These are phyloP conservation scores for Abelmoschus esculentus DNA, from an alignment of 345 rosid species.

Conservation along the genomic window DNA sequence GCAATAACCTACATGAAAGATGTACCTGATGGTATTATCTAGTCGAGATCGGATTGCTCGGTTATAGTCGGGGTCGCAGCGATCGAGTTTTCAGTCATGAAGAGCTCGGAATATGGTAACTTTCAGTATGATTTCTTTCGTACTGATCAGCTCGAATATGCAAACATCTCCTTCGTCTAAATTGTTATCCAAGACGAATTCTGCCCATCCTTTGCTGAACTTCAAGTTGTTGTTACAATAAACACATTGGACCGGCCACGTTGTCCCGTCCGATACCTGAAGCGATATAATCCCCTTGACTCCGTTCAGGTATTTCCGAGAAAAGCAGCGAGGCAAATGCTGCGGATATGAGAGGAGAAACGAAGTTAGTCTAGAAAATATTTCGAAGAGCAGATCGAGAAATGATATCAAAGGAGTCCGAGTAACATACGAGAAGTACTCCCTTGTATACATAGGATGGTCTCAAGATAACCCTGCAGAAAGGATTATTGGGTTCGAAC, in stretches of 20 bases:
- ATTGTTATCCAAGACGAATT: conserved; percentile 41
- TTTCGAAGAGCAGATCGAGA: background rate
- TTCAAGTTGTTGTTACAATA: conserved; percentile 23
- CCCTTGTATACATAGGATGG: conserved; percentile 30
- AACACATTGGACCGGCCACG: conserved; percentile 44
- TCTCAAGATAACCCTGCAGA: conserved; percentile 29
- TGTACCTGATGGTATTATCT: background rate
- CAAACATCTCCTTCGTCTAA: conserved; percentile 56
- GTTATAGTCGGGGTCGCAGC: background rate
- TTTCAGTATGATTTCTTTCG: conserved; percentile 33
- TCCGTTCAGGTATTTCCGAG: conserved; percentile 33
- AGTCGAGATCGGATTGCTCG: background rate
- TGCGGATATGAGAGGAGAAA: conserved; percentile 13
- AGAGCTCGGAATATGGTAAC: conserved; percentile 43
- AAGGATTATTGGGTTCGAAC: conserved; percentile 31
- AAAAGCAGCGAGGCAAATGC: conserved; percentile 47
- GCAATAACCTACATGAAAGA: background rate
- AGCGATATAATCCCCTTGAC: conserved; percentile 33
- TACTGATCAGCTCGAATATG: conserved; percentile 41
- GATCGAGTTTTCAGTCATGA: conserved; percentile 18
- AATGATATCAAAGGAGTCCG: background rate
- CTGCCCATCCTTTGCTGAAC: conserved; percentile 51
- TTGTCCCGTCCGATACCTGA: conserved; percentile 29
- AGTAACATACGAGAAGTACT: conserved; percentile 23
- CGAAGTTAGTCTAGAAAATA: background rate